Evolutionary conservation across 495 filamentous ascomycete species (phyloP).

Genomic region (Aspergillus sclerotiicarbonarius): DNA sequence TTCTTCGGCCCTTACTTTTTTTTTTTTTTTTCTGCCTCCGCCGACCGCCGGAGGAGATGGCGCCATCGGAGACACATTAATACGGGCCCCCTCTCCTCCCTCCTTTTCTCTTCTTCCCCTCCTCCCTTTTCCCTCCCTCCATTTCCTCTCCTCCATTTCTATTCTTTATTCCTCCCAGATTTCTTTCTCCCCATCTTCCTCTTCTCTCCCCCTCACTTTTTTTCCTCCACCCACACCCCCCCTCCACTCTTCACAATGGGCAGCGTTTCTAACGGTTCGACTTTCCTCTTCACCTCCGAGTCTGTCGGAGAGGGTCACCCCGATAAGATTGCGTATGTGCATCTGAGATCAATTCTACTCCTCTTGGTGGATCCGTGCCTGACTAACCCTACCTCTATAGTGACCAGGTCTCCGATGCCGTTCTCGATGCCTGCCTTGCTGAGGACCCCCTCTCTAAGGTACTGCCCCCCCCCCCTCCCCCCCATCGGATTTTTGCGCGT

Average conservation of each 20-base stretch:
- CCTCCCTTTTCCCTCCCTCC: constrained; percentile 14
- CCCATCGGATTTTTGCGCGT: constrained; percentile 7
- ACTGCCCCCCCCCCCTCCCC: constrained; percentile 11
- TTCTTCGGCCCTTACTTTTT: constrained; percentile 5
- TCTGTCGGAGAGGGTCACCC: constrained; percentile 97
- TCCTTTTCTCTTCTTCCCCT: constrained; percentile 14
- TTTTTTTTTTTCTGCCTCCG: constrained; percentile 15
- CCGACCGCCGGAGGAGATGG: constrained; percentile 26
- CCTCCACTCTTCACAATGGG: constrained; percentile 54
- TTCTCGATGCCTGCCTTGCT: constrained; percentile 94
- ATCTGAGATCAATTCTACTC: constrained; percentile 4
- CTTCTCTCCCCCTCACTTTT: constrained; percentile 22
- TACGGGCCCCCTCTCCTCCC: constrained; percentile 22
- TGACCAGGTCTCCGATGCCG: constrained; percentile 97
- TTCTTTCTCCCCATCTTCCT: constrained; percentile 18
- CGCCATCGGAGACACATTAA: constrained; percentile 33
- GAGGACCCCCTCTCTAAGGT: constrained; percentile 96
- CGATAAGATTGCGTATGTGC: constrained; percentile 85
- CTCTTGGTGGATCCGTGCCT: constrained; percentile 1
- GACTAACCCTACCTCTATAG: constrained; percentile 29
- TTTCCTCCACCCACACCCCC: constrained; percentile 16
- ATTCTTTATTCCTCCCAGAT: constrained; percentile 27
- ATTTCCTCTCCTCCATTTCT: constrained; percentile 20
- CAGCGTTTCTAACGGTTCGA: constrained; percentile 58
- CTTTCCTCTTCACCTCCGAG: constrained; percentile 99